A percentile compares a stretch with the other conserved stretches of the same genome.
These are phyloP conservation scores for Sodiomyces alkalinus DNA, from an alignment of 2,329 filamentous ascomycete genomes.

Conservation along the genomic window DNA sequence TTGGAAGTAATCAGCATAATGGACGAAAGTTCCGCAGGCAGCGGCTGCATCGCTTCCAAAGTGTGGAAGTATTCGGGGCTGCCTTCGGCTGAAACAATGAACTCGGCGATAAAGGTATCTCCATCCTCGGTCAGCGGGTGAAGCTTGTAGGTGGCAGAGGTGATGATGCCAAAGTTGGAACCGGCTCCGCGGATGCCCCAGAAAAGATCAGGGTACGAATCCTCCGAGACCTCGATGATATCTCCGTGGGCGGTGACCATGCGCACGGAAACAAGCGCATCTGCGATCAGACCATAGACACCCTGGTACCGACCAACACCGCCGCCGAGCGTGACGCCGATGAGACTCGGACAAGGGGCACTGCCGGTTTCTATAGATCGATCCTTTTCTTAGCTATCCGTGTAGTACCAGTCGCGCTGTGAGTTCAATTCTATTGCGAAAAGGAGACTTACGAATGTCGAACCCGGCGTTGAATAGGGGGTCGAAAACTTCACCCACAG, in stretches of 20 bases:
- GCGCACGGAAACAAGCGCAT: slow-evolving; percentile 17
- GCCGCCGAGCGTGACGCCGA: slow-evolving; percentile 9
- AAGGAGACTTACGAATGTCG: too few relatives aligned
- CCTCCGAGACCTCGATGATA: slow-evolving; percentile 10
- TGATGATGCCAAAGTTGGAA: slow-evolving; percentile 33
- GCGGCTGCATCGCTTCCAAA: too few relatives aligned
- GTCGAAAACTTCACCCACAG: too few relatives aligned
- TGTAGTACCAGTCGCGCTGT: too few relatives aligned
- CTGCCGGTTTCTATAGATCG: too few relatives aligned
- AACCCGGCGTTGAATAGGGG: too few relatives aligned
- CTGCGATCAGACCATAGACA: slow-evolving; percentile 11
- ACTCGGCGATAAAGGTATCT: background rate
- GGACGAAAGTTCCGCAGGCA: too few relatives aligned
- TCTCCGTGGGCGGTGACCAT: slow-evolving; percentile 13
- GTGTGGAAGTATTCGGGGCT: background rate
- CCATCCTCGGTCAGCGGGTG: slow-evolving; percentile 11
- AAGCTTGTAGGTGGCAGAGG: slow-evolving; percentile 27
- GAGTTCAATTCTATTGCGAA: too few relatives aligned
- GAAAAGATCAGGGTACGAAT: slow-evolving; percentile 22
- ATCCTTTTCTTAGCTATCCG: too few relatives aligned
- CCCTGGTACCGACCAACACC: slow-evolving; percentile 8
- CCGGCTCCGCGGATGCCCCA: slow-evolving; percentile 35
- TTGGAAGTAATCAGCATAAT: background rate
- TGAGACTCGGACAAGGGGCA: too few relatives aligned
- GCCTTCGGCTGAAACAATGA: background rate